Evolutionary conservation across 331 rosid genomes (phyloP).

Genomic region (Cydonia oblonga): DNA sequence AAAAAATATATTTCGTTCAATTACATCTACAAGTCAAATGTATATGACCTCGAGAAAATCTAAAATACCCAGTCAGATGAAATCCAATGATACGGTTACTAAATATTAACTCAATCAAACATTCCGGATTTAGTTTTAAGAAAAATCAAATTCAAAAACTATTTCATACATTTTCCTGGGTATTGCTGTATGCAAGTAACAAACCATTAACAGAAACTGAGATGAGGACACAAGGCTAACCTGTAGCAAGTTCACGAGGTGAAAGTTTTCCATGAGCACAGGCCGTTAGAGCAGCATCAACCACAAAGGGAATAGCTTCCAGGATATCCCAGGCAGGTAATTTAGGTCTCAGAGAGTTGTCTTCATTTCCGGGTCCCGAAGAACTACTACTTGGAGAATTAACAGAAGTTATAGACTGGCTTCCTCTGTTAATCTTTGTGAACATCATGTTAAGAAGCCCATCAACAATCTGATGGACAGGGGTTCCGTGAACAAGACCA

Average conservation of each 20-base stretch:
- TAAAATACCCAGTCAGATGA: no score
- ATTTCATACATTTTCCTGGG: background rate
- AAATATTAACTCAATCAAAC: no score
- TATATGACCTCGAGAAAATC: no score
- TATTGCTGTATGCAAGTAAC: background rate
- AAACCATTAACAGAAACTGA: background rate
- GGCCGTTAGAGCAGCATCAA: conserved; percentile 97
- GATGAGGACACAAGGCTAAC: conserved; percentile 23
- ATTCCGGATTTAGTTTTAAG: background rate
- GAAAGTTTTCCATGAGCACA: conserved; percentile 94
- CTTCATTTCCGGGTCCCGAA: conserved; percentile 79
- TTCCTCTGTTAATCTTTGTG: conserved; percentile 55
- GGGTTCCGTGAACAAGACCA: conserved; percentile 92
- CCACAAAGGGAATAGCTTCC: conserved; percentile 88
- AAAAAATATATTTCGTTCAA: no score
- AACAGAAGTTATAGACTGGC: conserved; percentile 46
- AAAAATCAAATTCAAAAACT: background rate
- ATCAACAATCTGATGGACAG: conserved; percentile 93
- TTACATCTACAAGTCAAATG: no score
- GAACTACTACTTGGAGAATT: conserved; percentile 84
- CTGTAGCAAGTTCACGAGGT: conserved; percentile 98
- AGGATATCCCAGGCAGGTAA: conserved; percentile 99
- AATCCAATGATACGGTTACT: no score
- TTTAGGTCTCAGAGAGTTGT: conserved; percentile 53
- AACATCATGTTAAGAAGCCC: conserved; percentile 94